These are phyloP conservation scores for Parietaria judaica DNA, from an alignment of 306 rosid species.

Conservation along the genomic window DNA sequence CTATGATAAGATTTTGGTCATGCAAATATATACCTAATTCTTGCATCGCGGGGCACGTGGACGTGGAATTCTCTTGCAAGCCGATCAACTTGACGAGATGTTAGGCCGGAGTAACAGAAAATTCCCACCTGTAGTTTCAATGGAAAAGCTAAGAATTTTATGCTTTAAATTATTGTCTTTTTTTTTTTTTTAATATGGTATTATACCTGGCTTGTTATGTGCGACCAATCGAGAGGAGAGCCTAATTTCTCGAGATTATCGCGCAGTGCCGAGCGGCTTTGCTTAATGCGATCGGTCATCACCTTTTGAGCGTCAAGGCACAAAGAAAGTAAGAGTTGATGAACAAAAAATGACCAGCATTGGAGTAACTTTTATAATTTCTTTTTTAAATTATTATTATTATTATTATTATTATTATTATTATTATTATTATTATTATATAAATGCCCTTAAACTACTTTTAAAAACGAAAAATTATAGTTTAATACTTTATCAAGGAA, in stretches of 20 bases:
- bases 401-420: too few species aligned
- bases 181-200: too few species aligned
- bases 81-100: slow-evolving; percentile 22
- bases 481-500: too few species aligned
- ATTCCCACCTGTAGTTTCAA: slow-evolving; percentile 29
- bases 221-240: slow-evolving; percentile 31
- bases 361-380: neutral
- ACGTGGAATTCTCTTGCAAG: slow-evolving; percentile 30
- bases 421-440: too few species aligned
- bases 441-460: neutral
- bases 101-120: slow-evolving; percentile 31
- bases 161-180: neutral
- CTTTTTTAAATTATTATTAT: too few species aligned
- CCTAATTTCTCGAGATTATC: slow-evolving; percentile 21
- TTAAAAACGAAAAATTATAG: too few species aligned
- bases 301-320: slow-evolving; percentile 11
- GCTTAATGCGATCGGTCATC: slow-evolving; percentile 24
- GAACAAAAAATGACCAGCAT: neutral
- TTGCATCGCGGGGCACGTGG: slow-evolving; percentile 28
- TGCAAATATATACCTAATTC: slow-evolving; percentile 23
- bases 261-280: slow-evolving; percentile 20
- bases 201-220: slow-evolving; percentile 37
- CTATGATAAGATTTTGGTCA: neutral
- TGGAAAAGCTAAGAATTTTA: neutral
- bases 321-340: too few species aligned